A percentile compares a stretch with the other conserved stretches of the same genome.
phyloP scores from a whole-genome alignment of 2,329 filamentous ascomycete species.

The Colletotrichum magnum region DNA sequence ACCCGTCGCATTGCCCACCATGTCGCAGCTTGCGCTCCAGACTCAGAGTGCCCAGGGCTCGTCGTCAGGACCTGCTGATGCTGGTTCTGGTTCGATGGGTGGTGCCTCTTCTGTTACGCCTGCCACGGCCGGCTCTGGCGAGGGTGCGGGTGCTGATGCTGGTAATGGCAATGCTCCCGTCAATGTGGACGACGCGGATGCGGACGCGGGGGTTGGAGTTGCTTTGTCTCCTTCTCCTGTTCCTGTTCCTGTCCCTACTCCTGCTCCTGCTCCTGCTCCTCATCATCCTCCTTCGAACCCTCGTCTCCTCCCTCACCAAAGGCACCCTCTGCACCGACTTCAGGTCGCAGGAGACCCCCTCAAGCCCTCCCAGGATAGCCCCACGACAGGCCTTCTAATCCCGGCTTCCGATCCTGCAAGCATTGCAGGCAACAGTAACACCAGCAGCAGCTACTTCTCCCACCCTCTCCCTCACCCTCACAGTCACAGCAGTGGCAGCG shows the following conservation, averaged over 20 bases:
- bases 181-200: too few relatives aligned
- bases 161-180: constrained; percentile 2
- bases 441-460: constrained; percentile 10
- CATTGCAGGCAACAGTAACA: constrained; percentile 43
- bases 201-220: too few relatives aligned
- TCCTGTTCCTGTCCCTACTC: constrained; percentile 2
- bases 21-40: constrained; percentile 67
- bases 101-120: background rate
- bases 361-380: constrained; percentile 57
- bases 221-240: constrained; percentile 1
- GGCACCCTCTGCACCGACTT: constrained; percentile 39
- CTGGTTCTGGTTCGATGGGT: constrained; percentile 13
- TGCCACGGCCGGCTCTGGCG: constrained; percentile 1
- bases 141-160: background rate
- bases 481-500: constrained; percentile 32
- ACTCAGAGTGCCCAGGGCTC: constrained; percentile 55
- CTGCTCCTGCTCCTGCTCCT: constrained; percentile 4
- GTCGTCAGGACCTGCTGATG: constrained; percentile 45
- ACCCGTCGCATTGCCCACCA: constrained; percentile 60
- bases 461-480: background rate
- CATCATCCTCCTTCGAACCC: constrained; percentile 4
- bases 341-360: constrained; percentile 33
- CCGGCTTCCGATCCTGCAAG: constrained; percentile 42
- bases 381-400: constrained; percentile 58
- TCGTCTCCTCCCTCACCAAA: constrained; percentile 40